phyloP scores from a whole-genome alignment of 192 early-diverging fungal species.

The Coemansia sp. region DNA sequence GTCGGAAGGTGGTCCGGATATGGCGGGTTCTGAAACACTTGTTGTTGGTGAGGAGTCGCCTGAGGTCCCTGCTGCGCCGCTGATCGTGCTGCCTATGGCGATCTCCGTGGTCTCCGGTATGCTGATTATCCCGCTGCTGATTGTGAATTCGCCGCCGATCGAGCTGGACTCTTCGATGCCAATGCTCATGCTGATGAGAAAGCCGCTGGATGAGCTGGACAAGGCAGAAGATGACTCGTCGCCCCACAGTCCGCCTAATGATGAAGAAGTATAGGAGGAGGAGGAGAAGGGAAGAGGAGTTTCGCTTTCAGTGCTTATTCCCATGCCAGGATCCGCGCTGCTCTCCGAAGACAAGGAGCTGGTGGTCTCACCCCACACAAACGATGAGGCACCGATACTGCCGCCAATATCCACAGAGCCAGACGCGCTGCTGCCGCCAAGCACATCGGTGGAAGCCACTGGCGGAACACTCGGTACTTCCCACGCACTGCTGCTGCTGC shows the following conservation, averaged over 20 bases:
- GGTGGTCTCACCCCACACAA: not conserved
- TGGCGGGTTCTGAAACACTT: not conserved
- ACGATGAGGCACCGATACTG: not conserved
- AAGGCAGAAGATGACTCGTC: constrained; percentile 8
- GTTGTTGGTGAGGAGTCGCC: not conserved
- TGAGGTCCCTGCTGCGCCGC: not conserved
- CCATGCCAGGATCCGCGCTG: not conserved
- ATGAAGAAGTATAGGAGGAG: constrained; percentile 5
- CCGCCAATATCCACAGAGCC: not conserved
- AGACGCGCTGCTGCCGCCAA: not conserved
- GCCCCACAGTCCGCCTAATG: constrained; percentile 3
- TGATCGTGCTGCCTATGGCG: not conserved
- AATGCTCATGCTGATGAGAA: constrained; percentile 3
- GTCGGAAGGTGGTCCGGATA: not conserved
- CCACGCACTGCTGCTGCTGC: not conserved
- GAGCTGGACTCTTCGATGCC: constrained; percentile 2
- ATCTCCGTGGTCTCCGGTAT: not conserved
- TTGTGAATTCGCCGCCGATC: not conserved
- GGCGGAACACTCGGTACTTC: not conserved
- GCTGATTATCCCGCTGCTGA: not conserved
- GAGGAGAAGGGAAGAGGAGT: not conserved
- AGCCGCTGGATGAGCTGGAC: constrained; percentile 6
- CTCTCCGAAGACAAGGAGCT: not conserved
- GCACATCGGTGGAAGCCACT: not conserved
- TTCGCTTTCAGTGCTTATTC: not conserved